Conservation (phyloP, 2,329 filamentous ascomycete genomes). For the Penicillium concentricum region DNA sequence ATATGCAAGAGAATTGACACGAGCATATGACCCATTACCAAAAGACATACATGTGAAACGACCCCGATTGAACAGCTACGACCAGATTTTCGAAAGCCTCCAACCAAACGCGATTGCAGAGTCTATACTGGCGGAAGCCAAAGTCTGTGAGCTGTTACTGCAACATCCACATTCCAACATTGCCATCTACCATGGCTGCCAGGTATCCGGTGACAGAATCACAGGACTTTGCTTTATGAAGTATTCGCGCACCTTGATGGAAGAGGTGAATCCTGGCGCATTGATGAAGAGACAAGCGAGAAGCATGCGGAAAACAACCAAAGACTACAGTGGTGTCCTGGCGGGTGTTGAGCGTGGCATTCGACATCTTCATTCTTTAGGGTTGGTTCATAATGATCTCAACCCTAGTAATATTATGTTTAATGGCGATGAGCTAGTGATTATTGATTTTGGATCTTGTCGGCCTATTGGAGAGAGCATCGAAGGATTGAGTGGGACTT, state of each 20-base stretch:
- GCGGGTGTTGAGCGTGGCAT: slow-evolving; percentile 53
- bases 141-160: not conserved
- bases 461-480: not conserved
- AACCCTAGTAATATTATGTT: slow-evolving; percentile 92
- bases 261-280: not conserved
- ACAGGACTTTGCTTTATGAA: not conserved
- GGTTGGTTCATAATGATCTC: slow-evolving; percentile 87
- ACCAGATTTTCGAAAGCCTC: not conserved
- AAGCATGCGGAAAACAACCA: not conserved
- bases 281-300: not conserved
- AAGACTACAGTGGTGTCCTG: not conserved
- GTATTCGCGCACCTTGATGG: not conserved
- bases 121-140: not conserved
- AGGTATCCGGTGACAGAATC: not conserved
- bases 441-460: slow-evolving; percentile 11
- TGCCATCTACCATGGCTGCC: not conserved
- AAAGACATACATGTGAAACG: not conserved
- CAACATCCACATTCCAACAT: not conserved
- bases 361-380: slow-evolving; percentile 75
- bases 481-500: not conserved
- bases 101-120: not conserved
- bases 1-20: not conserved
- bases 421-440: slow-evolving; percentile 38
- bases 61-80: not conserved
- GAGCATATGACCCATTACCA: not conserved